Conservation (phyloP, 257 asterid species). For the Nicotiana obtusifolia region DNA sequence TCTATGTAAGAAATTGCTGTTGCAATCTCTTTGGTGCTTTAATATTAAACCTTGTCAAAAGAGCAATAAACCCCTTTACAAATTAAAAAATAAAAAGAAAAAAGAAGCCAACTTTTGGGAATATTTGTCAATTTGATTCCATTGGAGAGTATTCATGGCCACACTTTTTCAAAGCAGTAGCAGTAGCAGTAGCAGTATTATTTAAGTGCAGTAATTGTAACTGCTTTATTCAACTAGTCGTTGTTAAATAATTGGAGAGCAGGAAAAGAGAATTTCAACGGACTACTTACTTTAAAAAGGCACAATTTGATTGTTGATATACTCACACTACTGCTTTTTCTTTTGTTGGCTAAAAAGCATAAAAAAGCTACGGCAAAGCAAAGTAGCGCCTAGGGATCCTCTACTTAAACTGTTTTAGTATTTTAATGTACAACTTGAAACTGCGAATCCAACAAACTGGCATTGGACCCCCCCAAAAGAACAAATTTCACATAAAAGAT, state of each 20-base stretch:
- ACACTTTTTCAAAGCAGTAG: not conserved
- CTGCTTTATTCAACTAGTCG: not conserved
- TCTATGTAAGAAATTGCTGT: not conserved
- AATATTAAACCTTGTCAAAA: not conserved
- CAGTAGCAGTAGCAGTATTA: not conserved
- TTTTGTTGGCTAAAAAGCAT: conserved; percentile 33
- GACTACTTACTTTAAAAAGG: not conserved
- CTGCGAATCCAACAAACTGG: not conserved
- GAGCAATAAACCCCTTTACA: conserved; percentile 3
- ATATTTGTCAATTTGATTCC: not conserved
- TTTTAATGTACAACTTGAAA: not conserved
- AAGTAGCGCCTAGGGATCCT: conserved; percentile 37
- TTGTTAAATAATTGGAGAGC: conserved; percentile 10
- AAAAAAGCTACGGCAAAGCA: conserved; percentile 18
- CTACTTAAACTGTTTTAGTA: not conserved
- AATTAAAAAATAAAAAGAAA: not conserved
- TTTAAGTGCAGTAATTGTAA: not conserved
- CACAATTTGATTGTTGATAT: conserved; percentile 5
- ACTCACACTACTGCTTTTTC: conserved; percentile 9
- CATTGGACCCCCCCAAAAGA: not conserved
- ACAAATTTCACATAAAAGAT: not conserved
- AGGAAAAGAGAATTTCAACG: conserved; percentile 17
- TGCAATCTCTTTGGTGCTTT: not conserved
- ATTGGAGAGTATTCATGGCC: conserved; percentile 10
- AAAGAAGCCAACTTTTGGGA: not conserved